phyloP scores from a whole-genome alignment of 306 rosid species.

The Begonia peltatifolia region DNA sequence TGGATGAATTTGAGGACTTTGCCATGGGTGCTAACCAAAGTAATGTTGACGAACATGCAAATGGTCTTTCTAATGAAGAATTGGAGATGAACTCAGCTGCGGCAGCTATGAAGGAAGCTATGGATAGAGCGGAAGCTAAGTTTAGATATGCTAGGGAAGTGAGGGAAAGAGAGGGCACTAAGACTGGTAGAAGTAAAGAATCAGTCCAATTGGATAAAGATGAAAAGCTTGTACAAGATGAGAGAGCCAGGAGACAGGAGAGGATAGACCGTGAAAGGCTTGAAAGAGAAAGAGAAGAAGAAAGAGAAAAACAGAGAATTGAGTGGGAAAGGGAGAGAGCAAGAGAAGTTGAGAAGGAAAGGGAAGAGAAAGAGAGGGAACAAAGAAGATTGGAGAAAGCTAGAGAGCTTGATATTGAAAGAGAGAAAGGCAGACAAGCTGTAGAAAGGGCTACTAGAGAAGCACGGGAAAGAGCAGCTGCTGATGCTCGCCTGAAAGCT shows the following conservation, averaged over 20 bases:
- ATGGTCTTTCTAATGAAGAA: constrained; percentile 61
- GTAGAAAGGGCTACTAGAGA: constrained; percentile 98
- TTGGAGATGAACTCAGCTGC: constrained; percentile 86
- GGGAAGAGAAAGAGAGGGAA: constrained; percentile 76
- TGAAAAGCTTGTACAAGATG: constrained; percentile 38
- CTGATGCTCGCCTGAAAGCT: constrained; percentile 73
- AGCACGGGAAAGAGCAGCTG: constrained; percentile 93
- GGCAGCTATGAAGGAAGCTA: constrained; percentile 96
- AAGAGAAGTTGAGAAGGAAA: constrained; percentile 37
- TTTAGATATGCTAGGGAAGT: constrained; percentile 84
- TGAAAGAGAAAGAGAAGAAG: constrained; percentile 59
- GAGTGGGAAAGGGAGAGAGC: constrained; percentile 24
- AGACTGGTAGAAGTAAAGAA: constrained; percentile 61
- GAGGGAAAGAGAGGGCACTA: constrained; percentile 76
- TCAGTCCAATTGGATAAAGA: constrained; percentile 50
- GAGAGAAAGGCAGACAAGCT: constrained; percentile 70
- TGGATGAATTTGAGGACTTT: constrained; percentile 72
- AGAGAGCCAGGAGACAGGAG: constrained; percentile 41
- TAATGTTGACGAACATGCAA: constrained; percentile 38
- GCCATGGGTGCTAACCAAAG: constrained; percentile 40
- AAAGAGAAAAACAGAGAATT: constrained; percentile 30
- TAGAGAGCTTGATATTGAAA: constrained; percentile 47
- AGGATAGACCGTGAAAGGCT: constrained; percentile 47
- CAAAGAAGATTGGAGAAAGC: constrained; percentile 49
- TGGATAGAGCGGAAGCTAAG: constrained; percentile 95